Percentiles rank a stretch among this genome's conserved stretches.
These are phyloP conservation scores for Akanthomyces dipterigenus DNA, from an alignment of 2,329 filamentous ascomycete species.

Conservation along the genomic window DNA sequence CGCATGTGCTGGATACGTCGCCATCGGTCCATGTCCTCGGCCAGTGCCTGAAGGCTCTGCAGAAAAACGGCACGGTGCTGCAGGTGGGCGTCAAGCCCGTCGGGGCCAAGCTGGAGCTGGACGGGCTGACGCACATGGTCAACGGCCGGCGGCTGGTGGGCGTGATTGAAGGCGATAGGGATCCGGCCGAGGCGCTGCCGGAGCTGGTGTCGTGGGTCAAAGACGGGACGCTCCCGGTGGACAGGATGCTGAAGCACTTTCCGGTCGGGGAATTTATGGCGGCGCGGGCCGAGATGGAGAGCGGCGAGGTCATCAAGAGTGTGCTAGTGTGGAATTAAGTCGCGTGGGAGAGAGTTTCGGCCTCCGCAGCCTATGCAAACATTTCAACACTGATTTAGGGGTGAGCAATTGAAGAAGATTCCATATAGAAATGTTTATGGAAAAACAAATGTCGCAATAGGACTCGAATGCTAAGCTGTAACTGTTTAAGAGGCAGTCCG, in stretches of 20 bases:
- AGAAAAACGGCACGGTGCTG: not conserved
- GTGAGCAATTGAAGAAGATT: too few species aligned
- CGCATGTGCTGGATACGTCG: conserved; percentile 2
- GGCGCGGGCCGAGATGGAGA: conserved; percentile 4
- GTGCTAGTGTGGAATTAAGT: not conserved
- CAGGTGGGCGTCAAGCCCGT: conserved; percentile 5
- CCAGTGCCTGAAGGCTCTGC: not conserved
- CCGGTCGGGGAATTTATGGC: not conserved
- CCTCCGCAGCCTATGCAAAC: too few species aligned
- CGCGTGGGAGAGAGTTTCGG: too few species aligned
- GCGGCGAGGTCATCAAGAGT: conserved; percentile 2
- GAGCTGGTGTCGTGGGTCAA: conserved; percentile 1
- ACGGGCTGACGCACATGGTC: not conserved
- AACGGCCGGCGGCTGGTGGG: conserved; percentile 1
- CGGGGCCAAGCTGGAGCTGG: not conserved
- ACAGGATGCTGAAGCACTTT: not conserved
- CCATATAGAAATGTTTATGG: too few species aligned
- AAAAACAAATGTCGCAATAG: too few species aligned
- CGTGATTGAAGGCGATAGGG: conserved; percentile 1
- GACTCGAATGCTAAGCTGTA: too few species aligned
- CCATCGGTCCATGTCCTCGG: not conserved
- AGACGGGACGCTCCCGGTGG: conserved; percentile 3
- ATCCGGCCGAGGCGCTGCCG: not conserved
- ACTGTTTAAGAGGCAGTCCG: too few species aligned
- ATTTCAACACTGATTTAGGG: too few species aligned